phyloP scores from a whole-genome alignment of 805 yeast species.

The Starmerella riodocensis region DNA sequence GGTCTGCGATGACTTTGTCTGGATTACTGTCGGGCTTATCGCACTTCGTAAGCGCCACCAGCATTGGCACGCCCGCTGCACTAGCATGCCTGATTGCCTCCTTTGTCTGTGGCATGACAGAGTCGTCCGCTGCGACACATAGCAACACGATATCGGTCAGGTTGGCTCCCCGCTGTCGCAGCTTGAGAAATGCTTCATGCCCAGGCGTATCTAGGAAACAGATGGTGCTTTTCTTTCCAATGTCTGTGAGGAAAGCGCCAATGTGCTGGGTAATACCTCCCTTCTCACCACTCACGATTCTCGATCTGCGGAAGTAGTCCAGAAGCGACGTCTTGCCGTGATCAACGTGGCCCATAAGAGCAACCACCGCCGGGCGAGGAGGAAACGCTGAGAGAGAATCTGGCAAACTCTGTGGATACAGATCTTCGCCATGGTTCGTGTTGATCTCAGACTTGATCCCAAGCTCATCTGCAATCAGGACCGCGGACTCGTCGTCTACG shows the following conservation, averaged over 20 bases:
- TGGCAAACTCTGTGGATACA: slow-evolving; percentile 40
- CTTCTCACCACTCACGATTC: slow-evolving; percentile 70
- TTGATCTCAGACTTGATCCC: slow-evolving; percentile 49
- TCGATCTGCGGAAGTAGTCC: slow-evolving; percentile 72
- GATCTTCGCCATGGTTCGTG: slow-evolving; percentile 45
- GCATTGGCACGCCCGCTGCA: slow-evolving; percentile 63
- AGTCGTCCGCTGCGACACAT: slow-evolving; percentile 94
- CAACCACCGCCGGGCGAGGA: slow-evolving; percentile 82
- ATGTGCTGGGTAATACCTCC: slow-evolving; percentile 98
- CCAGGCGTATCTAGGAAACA: slow-evolving; percentile 97
- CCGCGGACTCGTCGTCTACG: slow-evolving; percentile 73
- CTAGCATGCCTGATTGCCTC: slow-evolving; percentile 93
- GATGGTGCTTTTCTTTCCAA: slow-evolving; percentile 55
- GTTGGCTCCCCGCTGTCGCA: slow-evolving; percentile 94
- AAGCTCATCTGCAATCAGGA: slow-evolving; percentile 76
- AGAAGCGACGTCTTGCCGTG: slow-evolving; percentile 94
- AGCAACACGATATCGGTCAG: slow-evolving; percentile 83
- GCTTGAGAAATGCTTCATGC: slow-evolving; percentile 88
- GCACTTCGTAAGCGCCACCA: slow-evolving; percentile 87
- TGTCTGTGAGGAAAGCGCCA: slow-evolving; percentile 93
- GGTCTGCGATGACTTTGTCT: slow-evolving; percentile 63
- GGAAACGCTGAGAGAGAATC: slow-evolving; percentile 36
- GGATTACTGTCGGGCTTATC: slow-evolving; percentile 68
- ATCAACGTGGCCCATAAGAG: slow-evolving; percentile 98
- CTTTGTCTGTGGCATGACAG: slow-evolving; percentile 92